These are phyloP conservation scores for Brachypodium distachyon DNA, from an alignment of 202 grass and related monocot species.

Conservation along the genomic window DNA sequence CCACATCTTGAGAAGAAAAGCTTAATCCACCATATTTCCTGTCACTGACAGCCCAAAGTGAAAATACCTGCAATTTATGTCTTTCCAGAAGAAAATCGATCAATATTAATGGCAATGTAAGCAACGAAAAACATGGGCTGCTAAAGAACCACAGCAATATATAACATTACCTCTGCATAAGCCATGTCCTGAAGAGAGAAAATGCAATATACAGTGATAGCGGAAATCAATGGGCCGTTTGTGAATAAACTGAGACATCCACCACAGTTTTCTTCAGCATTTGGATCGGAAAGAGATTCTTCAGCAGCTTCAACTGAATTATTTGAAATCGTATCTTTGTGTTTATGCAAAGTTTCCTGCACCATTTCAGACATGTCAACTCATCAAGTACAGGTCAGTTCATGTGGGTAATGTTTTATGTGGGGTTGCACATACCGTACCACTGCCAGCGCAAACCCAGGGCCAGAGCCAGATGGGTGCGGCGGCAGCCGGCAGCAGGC, in stretches of 20 bases:
- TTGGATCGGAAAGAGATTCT: constrained; percentile 28
- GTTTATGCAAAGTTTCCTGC: constrained; percentile 89
- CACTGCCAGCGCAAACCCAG: not conserved
- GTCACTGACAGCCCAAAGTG: constrained; percentile 59
- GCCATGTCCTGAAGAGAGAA: constrained; percentile 86
- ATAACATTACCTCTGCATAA: constrained; percentile 64
- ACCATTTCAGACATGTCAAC: not conserved
- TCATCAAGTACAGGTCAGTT: not conserved
- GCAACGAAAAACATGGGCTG: not conserved
- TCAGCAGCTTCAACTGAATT: constrained; percentile 36
- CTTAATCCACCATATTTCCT: constrained; percentile 50
- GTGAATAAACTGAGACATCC: constrained; percentile 49
- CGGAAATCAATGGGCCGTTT: constrained; percentile 77
- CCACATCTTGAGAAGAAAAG: constrained; percentile 61
- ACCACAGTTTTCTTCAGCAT: constrained; percentile 28
- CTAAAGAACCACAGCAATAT: not conserved
- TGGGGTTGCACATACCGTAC: not conserved
- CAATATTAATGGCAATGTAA: constrained; percentile 1
- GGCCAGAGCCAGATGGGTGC: not conserved
- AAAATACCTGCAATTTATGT: constrained; percentile 49
- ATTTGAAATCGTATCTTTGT: constrained; percentile 34
- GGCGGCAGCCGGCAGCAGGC: not conserved
- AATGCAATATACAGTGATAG: constrained; percentile 74
- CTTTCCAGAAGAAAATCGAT: constrained; percentile 16
- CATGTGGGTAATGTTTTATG: not conserved